Percentiles rank a stretch among this genome's conserved stretches.
phyloP scores from a whole-genome alignment of 23 red algal genomes.

The Pyropia haitanensis region DNA sequence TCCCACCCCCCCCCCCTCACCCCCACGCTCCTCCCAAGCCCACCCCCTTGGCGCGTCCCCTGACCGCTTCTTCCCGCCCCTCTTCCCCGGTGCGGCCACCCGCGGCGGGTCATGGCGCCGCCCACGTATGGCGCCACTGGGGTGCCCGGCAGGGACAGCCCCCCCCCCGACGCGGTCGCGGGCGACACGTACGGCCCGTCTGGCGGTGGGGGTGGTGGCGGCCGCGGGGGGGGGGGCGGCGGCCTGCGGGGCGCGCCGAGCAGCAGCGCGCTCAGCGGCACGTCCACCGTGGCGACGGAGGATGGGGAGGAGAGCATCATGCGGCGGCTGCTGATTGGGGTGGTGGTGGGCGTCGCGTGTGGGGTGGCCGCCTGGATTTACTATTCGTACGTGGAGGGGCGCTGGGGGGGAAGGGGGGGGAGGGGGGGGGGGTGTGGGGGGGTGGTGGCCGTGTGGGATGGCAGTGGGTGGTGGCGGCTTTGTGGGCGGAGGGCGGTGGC shows the following conservation, averaged over 20 bases:
- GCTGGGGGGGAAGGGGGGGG: too few relatives aligned
- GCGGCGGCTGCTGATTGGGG: slow-evolving; percentile 32
- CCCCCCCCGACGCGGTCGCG: background rate
- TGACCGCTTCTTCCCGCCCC: background rate
- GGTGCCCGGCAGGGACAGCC: background rate
- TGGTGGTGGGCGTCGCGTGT: slow-evolving; percentile 56
- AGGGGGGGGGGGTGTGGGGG: too few relatives aligned
- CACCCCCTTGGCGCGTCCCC: background rate
- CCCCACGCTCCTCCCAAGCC: background rate
- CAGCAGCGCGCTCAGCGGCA: background rate
- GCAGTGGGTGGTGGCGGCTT: too few relatives aligned
- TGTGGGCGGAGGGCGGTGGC: too few relatives aligned
- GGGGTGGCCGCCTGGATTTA: slow-evolving; percentile 69
- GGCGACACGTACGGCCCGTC: too few relatives aligned
- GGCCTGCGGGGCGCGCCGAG: background rate
- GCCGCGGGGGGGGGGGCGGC: background rate
- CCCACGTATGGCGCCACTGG: background rate
- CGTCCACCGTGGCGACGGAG: background rate
- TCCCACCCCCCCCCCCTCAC: background rate
- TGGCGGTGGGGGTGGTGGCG: too few relatives aligned
- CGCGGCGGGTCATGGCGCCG: background rate
- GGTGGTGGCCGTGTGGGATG: too few relatives aligned
- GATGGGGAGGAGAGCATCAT: background rate
- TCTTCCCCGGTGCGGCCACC: background rate
- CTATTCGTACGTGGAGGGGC: slow-evolving; percentile 18